These are phyloP conservation scores for Neocatenulostroma microsporum DNA, from an alignment of 2,329 filamentous ascomycete species.

Conservation along the genomic window DNA sequence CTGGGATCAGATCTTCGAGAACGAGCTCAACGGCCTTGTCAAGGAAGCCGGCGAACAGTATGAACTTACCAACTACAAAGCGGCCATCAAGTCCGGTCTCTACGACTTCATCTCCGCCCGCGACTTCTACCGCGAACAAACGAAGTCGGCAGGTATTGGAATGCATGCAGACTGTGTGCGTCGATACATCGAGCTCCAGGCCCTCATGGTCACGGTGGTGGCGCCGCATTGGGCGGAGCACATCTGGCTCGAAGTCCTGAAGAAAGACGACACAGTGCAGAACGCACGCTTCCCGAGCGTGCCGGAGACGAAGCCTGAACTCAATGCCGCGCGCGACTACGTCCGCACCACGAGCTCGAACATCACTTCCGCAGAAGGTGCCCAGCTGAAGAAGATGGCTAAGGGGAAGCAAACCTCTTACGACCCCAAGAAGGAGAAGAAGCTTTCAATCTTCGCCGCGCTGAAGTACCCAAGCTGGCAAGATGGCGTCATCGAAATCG, in stretches of 20 bases:
- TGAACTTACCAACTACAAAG: constrained; percentile 69
- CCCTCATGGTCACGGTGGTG: constrained; percentile 71
- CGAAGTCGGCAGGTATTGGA: constrained; percentile 65
- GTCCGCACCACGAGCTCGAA: constrained; percentile 65
- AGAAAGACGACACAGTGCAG: constrained; percentile 68
- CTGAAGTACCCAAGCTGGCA: constrained; percentile 83
- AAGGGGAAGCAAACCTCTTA: constrained; percentile 84
- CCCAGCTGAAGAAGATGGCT: constrained; percentile 76
- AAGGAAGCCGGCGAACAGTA: constrained; percentile 73
- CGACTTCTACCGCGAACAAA: constrained; percentile 83
- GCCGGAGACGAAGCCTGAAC: constrained; percentile 54
- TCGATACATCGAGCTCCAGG: constrained; percentile 80
- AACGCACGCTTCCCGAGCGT: constrained; percentile 67
- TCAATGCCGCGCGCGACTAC: constrained; percentile 76
- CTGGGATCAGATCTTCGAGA: constrained; percentile 83
- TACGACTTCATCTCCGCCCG: constrained; percentile 87
- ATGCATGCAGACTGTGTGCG: constrained; percentile 78
- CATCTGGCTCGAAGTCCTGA: constrained; percentile 85
- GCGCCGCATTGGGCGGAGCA: constrained; percentile 93
- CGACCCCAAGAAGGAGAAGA: constrained; percentile 87
- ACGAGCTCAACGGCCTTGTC: constrained; percentile 83
- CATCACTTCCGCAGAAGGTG: constrained; percentile 78
- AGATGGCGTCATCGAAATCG: constrained; percentile 75
- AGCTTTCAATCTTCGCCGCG: constrained; percentile 77
- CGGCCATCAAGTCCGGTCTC: constrained; percentile 70